phyloP scores from a whole-genome alignment of 1,139 yeast genomes.

The Sugiyamaella xylanicola region DNA sequence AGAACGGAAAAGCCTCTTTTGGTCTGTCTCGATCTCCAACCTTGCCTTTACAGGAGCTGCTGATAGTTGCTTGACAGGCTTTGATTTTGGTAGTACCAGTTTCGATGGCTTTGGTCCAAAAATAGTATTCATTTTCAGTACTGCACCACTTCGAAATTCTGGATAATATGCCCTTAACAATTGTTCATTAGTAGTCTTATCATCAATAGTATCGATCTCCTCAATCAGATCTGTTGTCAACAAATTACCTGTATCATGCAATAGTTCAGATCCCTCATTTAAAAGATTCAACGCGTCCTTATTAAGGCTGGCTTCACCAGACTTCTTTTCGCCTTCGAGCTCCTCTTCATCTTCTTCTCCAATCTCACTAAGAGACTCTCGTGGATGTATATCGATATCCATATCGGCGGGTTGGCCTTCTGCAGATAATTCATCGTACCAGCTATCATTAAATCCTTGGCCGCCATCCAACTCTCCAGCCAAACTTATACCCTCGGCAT shows the following conservation, averaged over 20 bases:
- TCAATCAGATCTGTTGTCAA: constrained; percentile 17
- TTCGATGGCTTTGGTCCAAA: constrained; percentile 65
- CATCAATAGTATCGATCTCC: constrained; percentile 25
- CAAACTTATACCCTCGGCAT: constrained; percentile 17
- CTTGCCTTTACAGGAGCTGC: constrained; percentile 56
- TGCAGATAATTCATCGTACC: constrained; percentile 15
- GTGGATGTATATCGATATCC: constrained; percentile 41
- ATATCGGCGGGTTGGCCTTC: constrained; percentile 41
- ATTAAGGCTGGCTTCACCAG: constrained; percentile 17
- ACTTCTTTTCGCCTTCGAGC: constrained; percentile 22
- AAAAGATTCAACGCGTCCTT: constrained; percentile 19
- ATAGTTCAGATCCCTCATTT: constrained; percentile 23
- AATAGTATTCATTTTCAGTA: constrained; percentile 65
- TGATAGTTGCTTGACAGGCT: constrained; percentile 50
- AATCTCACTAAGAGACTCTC: constrained; percentile 29
- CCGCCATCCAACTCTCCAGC: constrained; percentile 18
- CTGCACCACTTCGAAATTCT: constrained; percentile 55
- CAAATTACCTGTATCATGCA: constrained; percentile 22
- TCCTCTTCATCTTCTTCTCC: constrained; percentile 29
- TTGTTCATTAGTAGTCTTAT: constrained; percentile 34
- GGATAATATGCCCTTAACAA: constrained; percentile 55
- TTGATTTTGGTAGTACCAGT: constrained; percentile 56
- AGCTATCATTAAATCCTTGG: constrained; percentile 17
- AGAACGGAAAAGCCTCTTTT: constrained; percentile 37
- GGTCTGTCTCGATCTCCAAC: constrained; percentile 49